Percentiles rank a stretch among this genome's conserved stretches.
Evolutionary conservation across 2,329 filamentous ascomycete species (phyloP).

Genomic region (Aspergillus melleus): DNA sequence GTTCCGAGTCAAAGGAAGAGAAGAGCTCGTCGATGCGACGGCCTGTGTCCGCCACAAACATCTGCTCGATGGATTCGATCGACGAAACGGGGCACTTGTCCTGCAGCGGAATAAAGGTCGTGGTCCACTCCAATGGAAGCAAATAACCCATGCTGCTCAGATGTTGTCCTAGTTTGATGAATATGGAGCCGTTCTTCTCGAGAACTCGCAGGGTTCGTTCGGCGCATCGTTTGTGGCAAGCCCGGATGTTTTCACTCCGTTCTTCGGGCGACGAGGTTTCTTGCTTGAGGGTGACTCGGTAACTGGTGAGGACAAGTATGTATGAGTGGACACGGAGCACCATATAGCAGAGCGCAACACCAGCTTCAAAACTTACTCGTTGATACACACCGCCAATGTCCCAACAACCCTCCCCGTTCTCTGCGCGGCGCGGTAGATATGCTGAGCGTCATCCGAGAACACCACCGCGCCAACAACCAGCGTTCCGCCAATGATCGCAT

Average conservation of each 20-base stretch:
- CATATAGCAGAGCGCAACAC: neutral
- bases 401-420: slow-evolving; percentile 76
- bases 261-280: slow-evolving; percentile 63
- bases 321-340: slow-evolving; percentile 12
- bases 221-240: slow-evolving; percentile 91
- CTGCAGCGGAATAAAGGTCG: slow-evolving; percentile 92
- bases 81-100: slow-evolving; percentile 94
- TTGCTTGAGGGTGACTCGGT: slow-evolving; percentile 79
- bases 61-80: slow-evolving; percentile 77
- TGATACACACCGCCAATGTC: slow-evolving; percentile 77
- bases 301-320: slow-evolving; percentile 55
- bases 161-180: slow-evolving; percentile 97
- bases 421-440: slow-evolving; percentile 72
- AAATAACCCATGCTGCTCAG: slow-evolving; percentile 95
- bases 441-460: slow-evolving; percentile 68
- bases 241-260: slow-evolving; percentile 67
- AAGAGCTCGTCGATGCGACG: slow-evolving; percentile 78
- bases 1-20: slow-evolving; percentile 74
- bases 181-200: slow-evolving; percentile 96
- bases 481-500: slow-evolving; percentile 35
- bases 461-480: slow-evolving; percentile 48
- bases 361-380: slow-evolving; percentile 66
- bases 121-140: slow-evolving; percentile 86
- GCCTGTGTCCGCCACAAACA: slow-evolving; percentile 85
- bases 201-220: slow-evolving; percentile 80